Evolutionary conservation across 1,284 basidiomycete genomes (phyloP).

Genomic region (Laetiporus sulphureus): DNA sequence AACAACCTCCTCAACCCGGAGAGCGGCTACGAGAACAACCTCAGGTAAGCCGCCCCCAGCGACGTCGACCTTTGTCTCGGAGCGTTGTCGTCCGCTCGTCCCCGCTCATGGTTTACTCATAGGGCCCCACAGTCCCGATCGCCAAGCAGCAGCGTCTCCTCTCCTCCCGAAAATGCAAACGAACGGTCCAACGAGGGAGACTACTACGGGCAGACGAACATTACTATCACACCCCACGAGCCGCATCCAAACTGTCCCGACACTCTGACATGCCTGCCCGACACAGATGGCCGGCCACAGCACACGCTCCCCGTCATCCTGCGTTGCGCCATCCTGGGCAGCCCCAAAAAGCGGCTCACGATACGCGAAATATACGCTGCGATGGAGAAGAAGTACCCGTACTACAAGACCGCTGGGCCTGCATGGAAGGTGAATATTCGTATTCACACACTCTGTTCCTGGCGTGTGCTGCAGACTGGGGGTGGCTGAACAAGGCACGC

Average conservation of each 20-base stretch:
- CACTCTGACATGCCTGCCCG: constrained; percentile 66
- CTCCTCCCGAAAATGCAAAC: constrained; percentile 12
- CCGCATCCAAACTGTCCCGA: constrained; percentile 70
- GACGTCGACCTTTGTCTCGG: constrained; percentile 7
- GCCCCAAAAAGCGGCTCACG: constrained; percentile 64
- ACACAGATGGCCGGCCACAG: constrained; percentile 69
- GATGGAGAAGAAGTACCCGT: constrained; percentile 76
- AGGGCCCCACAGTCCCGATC: constrained; percentile 14
- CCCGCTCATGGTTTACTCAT: constrained; percentile 12
- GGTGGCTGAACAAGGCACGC: constrained; percentile 8
- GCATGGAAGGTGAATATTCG: constrained; percentile 65
- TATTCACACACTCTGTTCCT: constrained; percentile 9
- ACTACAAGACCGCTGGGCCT: constrained; percentile 68
- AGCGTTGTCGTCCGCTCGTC: constrained; percentile 3
- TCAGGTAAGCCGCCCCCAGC: constrained; percentile 18
- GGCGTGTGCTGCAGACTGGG: constrained; percentile 7
- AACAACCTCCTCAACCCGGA: constrained; percentile 32
- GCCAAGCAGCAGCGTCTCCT: constrained; percentile 15
- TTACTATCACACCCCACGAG: constrained; percentile 26
- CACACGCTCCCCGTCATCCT: constrained; percentile 77
- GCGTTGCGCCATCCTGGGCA: constrained; percentile 73
- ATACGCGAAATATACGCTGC: constrained; percentile 78
- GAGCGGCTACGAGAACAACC: constrained; percentile 17
- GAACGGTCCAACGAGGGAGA: constrained; percentile 10
- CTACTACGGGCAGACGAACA: constrained; percentile 20